A percentile compares a stretch with the other conserved stretches of the same genome.
Conservation (phyloP, 257 asterid genomes). For the Gynochthodes officinalis region DNA sequence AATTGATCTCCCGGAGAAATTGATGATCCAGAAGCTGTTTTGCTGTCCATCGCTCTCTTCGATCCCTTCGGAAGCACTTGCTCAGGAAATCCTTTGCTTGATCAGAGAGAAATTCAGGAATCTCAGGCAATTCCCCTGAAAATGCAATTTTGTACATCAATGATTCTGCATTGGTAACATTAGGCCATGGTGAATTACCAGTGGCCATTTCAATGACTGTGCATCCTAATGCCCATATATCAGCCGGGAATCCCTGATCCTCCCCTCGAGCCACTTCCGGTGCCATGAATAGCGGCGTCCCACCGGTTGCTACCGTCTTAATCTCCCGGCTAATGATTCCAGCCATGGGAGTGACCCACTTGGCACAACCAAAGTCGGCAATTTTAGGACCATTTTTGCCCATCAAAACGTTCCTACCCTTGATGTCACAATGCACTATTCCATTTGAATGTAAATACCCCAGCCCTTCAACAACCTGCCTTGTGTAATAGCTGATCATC, state of each 20-base stretch:
- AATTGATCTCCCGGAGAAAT: conserved; percentile 33
- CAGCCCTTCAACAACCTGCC: conserved; percentile 47
- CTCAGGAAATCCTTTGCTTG: conserved; percentile 59
- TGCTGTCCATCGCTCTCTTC: conserved; percentile 62
- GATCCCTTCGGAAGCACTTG: conserved; percentile 54
- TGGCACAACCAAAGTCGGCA: conserved; percentile 76
- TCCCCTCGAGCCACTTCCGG: conserved; percentile 78
- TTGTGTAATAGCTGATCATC: conserved; percentile 29
- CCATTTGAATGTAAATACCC: conserved; percentile 61
- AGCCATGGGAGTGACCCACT: conserved; percentile 15
- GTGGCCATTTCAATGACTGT: conserved; percentile 74
- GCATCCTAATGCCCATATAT: conserved; percentile 84
- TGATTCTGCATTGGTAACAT: conserved; percentile 26
- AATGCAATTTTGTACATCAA: conserved; percentile 51
- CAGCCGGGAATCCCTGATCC: conserved; percentile 64
- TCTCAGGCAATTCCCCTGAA: conserved; percentile 51
- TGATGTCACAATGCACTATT: conserved; percentile 74
- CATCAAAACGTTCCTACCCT: conserved; percentile 59
- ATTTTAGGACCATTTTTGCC: conserved; percentile 44
- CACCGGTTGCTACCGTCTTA: conserved; percentile 23
- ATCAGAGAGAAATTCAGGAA: conserved; percentile 54
- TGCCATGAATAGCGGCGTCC: conserved; percentile 80
- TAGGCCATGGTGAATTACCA: conserved; percentile 64
- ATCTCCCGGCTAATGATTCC: conserved; percentile 3
- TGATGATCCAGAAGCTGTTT: conserved; percentile 55